Evolutionary conservation across 176 grass and related monocot genomes (phyloP), one percentile per base, ranked within the genome.

Genomic region (Pontederia paniculata): DNA sequence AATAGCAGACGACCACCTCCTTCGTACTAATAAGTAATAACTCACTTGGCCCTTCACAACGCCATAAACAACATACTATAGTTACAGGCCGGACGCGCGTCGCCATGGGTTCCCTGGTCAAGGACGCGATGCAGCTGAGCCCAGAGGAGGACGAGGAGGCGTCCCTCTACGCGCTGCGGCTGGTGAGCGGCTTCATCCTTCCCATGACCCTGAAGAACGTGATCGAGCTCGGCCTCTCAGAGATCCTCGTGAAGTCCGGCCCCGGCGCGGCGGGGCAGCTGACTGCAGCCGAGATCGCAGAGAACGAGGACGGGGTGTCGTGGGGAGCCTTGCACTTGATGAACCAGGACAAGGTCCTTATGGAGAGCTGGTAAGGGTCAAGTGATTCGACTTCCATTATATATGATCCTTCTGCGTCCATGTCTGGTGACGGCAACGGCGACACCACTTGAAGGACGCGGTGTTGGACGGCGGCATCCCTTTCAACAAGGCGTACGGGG

Each of bases 321-420:
- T 86, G 89, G 91, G 85, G 85, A 3, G 68, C 85, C 20, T 55
- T 89, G 48, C 74, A 58, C 22, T 82, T 96, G 66, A 86, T 96
- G 85, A 86, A 89, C 85, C 91, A 89, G 76, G 91, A 96, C 67
- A 89, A 96, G 79, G 64, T 96, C 60, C 86, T 96, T 63, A 96
- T 96, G 86, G 91, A 89, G 82, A 96, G 91, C 77, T 96, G 91
- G 91, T 89, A n/a, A n/a, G n/a, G n/a, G n/a, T n/a, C n/a, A n/a
- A n/a, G n/a, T n/a, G n/a, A n/a, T n/a, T n/a, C n/a, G n/a, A n/a
- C n/a, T n/a, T n/a, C 25, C 25, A 31, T 31, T 12, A 54, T 31
- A 18, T 17, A 16, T 17, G 42, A 9, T n/a, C 14, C 21, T 10
- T 12, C 23, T 45, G 14, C 17, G 19, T 19, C 9, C 21, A 9